A percentile compares a stretch with the other conserved stretches of the same genome.
Conservation (phyloP, 2,329 filamentous ascomycete genomes). For the Xylariaceae sp. region DNA sequence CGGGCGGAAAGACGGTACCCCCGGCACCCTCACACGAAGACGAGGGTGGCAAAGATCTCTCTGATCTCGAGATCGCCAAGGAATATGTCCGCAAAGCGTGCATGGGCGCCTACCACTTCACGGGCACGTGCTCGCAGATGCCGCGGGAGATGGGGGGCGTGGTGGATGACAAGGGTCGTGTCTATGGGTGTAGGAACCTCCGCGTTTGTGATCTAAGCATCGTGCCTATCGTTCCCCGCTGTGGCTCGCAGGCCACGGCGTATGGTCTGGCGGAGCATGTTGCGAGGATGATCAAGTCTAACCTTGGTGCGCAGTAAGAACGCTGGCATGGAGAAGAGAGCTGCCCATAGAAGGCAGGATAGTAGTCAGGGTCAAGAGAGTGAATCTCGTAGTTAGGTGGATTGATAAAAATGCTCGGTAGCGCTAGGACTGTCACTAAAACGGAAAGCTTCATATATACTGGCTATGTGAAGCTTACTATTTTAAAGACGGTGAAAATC, state of each 20-base stretch:
- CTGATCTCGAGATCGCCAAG: conserved; percentile 4
- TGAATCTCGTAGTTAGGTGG: too few species aligned
- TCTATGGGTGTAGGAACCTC: conserved; percentile 22
- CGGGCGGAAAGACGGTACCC: neutral
- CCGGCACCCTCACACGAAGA: neutral
- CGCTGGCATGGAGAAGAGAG: too few species aligned
- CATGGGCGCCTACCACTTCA: conserved; percentile 14
- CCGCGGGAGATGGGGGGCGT: conserved; percentile 25
- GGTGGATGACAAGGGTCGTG: conserved; percentile 17
- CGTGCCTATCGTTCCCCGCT: conserved; percentile 19
- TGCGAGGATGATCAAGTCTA: conserved; percentile 25
- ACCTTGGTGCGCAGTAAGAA: too few species aligned
- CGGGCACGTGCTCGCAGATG: conserved; percentile 22
- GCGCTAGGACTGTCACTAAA: too few species aligned
- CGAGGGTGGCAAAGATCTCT: conserved; percentile 1
- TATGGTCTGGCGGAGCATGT: conserved; percentile 27
- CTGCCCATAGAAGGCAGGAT: too few species aligned
- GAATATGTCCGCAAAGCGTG: conserved; percentile 5
- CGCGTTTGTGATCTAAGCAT: conserved; percentile 23
- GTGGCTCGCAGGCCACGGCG: conserved; percentile 23
- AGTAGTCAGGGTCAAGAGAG: too few species aligned
- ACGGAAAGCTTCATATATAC: too few species aligned
- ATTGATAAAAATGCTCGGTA: too few species aligned
- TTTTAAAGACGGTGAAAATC: too few species aligned
- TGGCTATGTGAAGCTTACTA: too few species aligned